Base-by-base conservation (phyloP, 176 grass and related monocot genomes). In the Musa beccarii region DNA sequence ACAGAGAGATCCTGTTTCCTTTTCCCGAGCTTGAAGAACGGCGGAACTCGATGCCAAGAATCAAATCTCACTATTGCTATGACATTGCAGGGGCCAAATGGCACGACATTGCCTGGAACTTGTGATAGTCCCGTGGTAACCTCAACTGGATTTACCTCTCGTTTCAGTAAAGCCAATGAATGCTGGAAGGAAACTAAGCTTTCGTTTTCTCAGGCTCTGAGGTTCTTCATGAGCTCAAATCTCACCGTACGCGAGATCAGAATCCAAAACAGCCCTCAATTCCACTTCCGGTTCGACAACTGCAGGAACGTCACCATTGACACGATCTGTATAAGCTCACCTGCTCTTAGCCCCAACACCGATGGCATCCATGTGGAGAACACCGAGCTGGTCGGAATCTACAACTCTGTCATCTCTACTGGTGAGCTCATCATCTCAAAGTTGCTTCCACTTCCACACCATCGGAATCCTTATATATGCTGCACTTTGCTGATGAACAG, bases 41-140 rank as follows among this genome's bases (percentile, higher is more conserved):
- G 34, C 5, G 34, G 34, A 43, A 43, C 4, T 43, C 4, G 34
- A 43, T 34, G 49, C 11, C n/a, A 17, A 50, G 13, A 62, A 43
- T 43, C 34, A 5, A 43, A 43, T 69, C 15, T 77, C 49, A 50
- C 15, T 49, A 12, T 10, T 20, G 0, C 76, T 24, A 70, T 1
- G 20, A 55, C 49, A 28, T 59, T 66, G 83, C 66, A 87, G 85
- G 81, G 76, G 19, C 73, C 53, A 51, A 83, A 84, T 71, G 94
- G 90, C 19, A 82, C 84, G 56, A 80, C 73, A 69, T 56, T 73
- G 0, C 65, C 80, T 24, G 90, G 88, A 65, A 59, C 83, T 20
- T 99, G 95, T 19, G 90, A 99, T 55, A 99, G 95, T 78, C 95
- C 95, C 34, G 95, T 99, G 76, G 95, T 99, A 86, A 93, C 77